Evolutionary conservation across 176 grass and related monocot genomes (phyloP), one percentile per base, ranked within the genome.

Genomic region (Phoenix roebelenii): DNA sequence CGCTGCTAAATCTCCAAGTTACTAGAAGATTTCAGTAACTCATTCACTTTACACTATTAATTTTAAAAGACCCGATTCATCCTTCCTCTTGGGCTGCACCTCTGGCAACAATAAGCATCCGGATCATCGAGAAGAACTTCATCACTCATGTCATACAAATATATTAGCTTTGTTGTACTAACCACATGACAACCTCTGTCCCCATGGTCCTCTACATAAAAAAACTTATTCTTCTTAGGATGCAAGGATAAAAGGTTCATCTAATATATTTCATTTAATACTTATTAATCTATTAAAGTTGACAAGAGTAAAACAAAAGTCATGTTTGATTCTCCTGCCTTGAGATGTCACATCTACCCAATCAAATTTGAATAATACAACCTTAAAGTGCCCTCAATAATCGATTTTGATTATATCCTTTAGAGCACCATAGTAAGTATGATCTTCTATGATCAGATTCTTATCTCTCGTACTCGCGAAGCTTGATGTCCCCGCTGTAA

Each of bases 161-260:
- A 20, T 20, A 20, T 20, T 20, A 20, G 20, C 20, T 20, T 20
- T 20, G 0, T 20, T 20, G 20, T 20, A 0, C 20, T 20, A 20
- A 20, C 20, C 20, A 20, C 20, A 20, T 20, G 20, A 20, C 20
- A 20, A 20, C 20, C 20, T 20, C 20, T 20, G 20, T 20, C 20
- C 20, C 0, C 20, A 20, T 20, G 20, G 20, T 20, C 20, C 20
- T 20, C 20, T 20, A 20, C 20, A 20, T 20, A 20, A 20, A 20
- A 20, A 20, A 20, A 20, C 20, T 20, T 20, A 20, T 20, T 7
- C 3, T 57, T 15, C 75, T 64, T 78, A 66, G 15, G 25, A 51
- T 25, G 52, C 57, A 5, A 78, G 51, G 5, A 65, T 50, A 9
- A 71, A 78, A 57, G 74, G 65, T 28, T 77, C 72, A 67, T 65